Base-by-base conservation (phyloP, 2,329 filamentous ascomycete species). In the Fusarium chaquense region DNA sequence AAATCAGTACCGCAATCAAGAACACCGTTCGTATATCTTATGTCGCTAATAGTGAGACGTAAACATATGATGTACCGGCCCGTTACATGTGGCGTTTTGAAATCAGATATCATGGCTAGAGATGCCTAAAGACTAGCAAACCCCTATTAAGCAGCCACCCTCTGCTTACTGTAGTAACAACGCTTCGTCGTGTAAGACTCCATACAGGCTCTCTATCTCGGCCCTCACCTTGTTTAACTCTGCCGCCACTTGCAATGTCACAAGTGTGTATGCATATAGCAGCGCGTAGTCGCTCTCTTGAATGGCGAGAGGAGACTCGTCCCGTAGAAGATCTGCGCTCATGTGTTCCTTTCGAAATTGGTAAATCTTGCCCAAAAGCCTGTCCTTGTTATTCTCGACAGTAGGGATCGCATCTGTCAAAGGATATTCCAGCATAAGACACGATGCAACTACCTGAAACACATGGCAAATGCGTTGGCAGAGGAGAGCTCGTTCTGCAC, bases 341-440 rank as follows among this genome's bases (percentile, higher is more conserved):
- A 82, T 84, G 57, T 90, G 88, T 58, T 91, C 89, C 77, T 92
- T 91, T 58, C 95, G 86, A 79, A 96, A 98, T 75, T 91, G 89
- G 74, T 97, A 96, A 40, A 98, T 92, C 80, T 93, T 95, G 22
- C 93, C 92, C 24, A 99, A 84, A 46, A 98, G 83, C 62, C 92
- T 85, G 77, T 99, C 94, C 68, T 96, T 88, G 41, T 91, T 89
- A 76, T 92, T 89, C 51, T 92, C 89, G 33, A 97, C 92, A 65
- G 90, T 94, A 0, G 96, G 96, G 43, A 98, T 85, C 15, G 92
- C 93, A 76, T 98, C 94, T 36, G 92, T 95, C 62, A 99, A 85
- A 1, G 96, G 94, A 74, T 97, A 98, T 80, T 97, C 94, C 11
- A 98, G 86, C 84, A 97, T 97, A 82, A 98, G 89, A 16, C 93